Percentiles rank a stretch among this genome's conserved stretches.
Conservation (phyloP, 805 yeast genomes). For the Saitoella complicata region DNA sequence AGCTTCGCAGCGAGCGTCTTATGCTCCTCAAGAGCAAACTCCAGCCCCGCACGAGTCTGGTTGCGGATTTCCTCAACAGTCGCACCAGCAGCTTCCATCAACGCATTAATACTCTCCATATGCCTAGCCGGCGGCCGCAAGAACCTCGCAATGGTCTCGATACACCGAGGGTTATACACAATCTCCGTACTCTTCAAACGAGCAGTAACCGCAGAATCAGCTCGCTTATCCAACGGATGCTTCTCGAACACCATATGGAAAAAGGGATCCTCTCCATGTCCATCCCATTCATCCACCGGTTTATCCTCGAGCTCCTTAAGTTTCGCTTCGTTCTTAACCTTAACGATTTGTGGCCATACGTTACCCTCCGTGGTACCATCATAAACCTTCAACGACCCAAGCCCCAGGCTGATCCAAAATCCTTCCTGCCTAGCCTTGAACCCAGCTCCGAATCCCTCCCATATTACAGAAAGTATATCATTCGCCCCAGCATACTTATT, state of each 20-base stretch:
- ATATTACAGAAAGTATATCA: conserved; percentile 58
- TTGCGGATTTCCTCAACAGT: conserved; percentile 81
- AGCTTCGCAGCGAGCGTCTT: conserved; percentile 72
- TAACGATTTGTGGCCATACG: conserved; percentile 72
- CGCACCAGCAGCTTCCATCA: conserved; percentile 87
- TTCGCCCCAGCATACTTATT: conserved; percentile 17
- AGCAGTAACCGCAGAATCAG: conserved; percentile 62
- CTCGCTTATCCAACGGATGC: conserved; percentile 69
- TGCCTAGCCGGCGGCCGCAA: conserved; percentile 80
- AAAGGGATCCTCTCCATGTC: conserved; percentile 33
- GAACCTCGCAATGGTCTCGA: conserved; percentile 57
- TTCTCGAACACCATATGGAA: conserved; percentile 69
- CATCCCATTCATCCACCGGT: conserved; percentile 2
- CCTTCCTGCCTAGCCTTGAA: conserved; percentile 70
- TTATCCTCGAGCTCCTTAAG: conserved; percentile 6
- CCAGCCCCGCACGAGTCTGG: conserved; percentile 82
- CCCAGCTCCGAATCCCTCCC: conserved; percentile 66
- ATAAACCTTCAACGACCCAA: conserved; percentile 69
- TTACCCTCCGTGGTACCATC: conserved; percentile 63
- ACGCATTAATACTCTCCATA: conserved; percentile 73
- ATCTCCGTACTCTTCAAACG: conserved; percentile 76
- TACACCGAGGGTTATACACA: conserved; percentile 69
- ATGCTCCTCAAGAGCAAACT: conserved; percentile 88
- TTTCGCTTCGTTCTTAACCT: conserved; percentile 41
- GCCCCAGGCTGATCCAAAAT: conserved; percentile 48